Conservation (phyloP, 2,329 filamentous ascomycete species). For the Ophiostoma sp. region DNA sequence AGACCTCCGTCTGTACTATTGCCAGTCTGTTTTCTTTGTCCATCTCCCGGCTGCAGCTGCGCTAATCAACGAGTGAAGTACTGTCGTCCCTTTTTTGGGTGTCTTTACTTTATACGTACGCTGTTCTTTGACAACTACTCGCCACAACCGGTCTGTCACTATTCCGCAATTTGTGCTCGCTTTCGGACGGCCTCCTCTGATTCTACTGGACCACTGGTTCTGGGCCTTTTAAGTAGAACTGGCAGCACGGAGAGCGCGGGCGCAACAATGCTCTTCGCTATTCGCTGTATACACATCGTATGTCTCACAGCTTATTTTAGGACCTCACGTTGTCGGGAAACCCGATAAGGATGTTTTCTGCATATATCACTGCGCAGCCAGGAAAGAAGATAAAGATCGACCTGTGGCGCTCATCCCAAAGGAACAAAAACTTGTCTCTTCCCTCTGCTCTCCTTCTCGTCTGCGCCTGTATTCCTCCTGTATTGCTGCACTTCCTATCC, state of each 20-base stretch:
- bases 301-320: neutral
- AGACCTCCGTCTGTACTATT: neutral
- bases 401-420: neutral
- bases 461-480: neutral
- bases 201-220: no score
- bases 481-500: neutral
- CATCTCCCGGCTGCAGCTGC: neutral
- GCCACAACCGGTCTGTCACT: no score
- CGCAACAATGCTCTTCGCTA: neutral
- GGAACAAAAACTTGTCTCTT: neutral
- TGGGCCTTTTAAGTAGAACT: no score
- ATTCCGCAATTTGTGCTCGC: no score
- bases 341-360: constrained; percentile 3
- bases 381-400: neutral
- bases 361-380: neutral
- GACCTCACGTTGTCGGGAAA: neutral
- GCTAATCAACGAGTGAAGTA: neutral
- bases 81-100: no score
- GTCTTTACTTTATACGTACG: no score
- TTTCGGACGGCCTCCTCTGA: no score
- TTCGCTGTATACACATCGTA: neutral
- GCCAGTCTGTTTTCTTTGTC: neutral
- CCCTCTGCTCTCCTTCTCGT: neutral
- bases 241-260: neutral
- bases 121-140: no score